Conservation (phyloP, 345 rosid species). For the Eucalyptus grandis region DNA sequence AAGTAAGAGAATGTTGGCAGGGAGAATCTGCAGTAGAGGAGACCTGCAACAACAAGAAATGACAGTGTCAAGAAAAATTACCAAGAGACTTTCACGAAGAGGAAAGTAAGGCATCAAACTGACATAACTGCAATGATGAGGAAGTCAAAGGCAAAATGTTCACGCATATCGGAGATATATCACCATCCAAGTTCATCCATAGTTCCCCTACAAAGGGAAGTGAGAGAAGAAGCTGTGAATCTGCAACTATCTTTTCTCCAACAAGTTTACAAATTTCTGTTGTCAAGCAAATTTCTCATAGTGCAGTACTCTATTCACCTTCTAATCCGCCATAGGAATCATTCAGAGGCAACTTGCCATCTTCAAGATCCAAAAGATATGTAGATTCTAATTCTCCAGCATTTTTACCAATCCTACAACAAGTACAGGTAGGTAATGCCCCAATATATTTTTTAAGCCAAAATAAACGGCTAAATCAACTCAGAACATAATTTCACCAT, state of each 20-base stretch:
- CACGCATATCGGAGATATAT: slow-evolving; percentile 73
- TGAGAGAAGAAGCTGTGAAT: neutral
- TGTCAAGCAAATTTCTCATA: neutral
- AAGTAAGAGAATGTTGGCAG: slow-evolving; percentile 59
- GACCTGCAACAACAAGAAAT: slow-evolving; percentile 33
- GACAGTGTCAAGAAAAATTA: neutral
- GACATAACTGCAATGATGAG: slow-evolving; percentile 45
- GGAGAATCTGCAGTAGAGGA: slow-evolving; percentile 54
- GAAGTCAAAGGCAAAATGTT: slow-evolving; percentile 60
- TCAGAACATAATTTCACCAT: slow-evolving; percentile 32
- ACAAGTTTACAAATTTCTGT: neutral
- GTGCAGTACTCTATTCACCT: slow-evolving; percentile 21
- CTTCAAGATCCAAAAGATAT: slow-evolving; percentile 61
- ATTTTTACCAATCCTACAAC: slow-evolving; percentile 60
- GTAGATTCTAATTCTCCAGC: slow-evolving; percentile 70
- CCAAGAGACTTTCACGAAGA: neutral
- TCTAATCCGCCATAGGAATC: slow-evolving; percentile 43
- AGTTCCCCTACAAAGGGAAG: slow-evolving; percentile 47
- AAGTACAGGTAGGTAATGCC: neutral
- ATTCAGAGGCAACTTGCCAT: slow-evolving; percentile 32
- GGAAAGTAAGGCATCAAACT: neutral
- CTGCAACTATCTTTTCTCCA: neutral
- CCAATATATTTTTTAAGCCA: neutral
- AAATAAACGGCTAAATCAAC: neutral
- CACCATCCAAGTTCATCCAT: slow-evolving; percentile 93